phyloP scores from a whole-genome alignment of 2,329 filamentous ascomycete species.

The Penicillium frequentans region DNA sequence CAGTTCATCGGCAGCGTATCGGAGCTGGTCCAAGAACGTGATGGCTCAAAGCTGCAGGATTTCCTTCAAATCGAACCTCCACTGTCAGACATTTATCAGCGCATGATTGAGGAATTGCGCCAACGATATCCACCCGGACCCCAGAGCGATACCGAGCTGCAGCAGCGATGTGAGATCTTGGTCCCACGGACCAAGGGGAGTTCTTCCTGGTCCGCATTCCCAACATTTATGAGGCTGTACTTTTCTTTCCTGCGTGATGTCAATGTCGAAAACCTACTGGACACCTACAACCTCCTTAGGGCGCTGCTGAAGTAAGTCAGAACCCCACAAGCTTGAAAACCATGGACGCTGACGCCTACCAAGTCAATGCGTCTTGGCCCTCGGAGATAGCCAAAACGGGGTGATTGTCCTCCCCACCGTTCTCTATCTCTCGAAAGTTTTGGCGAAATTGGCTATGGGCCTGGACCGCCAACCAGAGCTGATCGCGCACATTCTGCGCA shows the following conservation, averaged over 20 bases:
- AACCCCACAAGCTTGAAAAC: neutral
- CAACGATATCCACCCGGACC: constrained; percentile 53
- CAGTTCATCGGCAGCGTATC: constrained; percentile 69
- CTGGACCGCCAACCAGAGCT: constrained; percentile 79
- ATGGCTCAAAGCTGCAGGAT: constrained; percentile 65
- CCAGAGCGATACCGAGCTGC: constrained; percentile 56
- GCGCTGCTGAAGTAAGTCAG: constrained; percentile 69
- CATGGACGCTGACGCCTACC: neutral
- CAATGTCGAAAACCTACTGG: constrained; percentile 70
- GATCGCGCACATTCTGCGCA: constrained; percentile 60
- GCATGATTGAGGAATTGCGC: constrained; percentile 68
- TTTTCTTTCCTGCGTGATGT: constrained; percentile 79
- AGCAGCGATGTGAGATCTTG: constrained; percentile 60
- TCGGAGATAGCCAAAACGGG: constrained; percentile 76
- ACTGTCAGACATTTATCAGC: constrained; percentile 65
- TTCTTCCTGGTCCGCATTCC: constrained; percentile 73
- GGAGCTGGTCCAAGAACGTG: constrained; percentile 59
- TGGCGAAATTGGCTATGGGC: constrained; percentile 80
- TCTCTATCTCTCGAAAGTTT: constrained; percentile 75
- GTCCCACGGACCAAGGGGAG: constrained; percentile 65
- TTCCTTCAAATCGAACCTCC: constrained; percentile 76
- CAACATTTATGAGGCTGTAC: constrained; percentile 78
- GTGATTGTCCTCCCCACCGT: constrained; percentile 80
- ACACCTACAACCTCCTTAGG: constrained; percentile 73
- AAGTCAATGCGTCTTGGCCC: constrained; percentile 79